Conservation (phyloP, 2,329 filamentous ascomycete genomes). For the Malbranchea zuffiana region DNA sequence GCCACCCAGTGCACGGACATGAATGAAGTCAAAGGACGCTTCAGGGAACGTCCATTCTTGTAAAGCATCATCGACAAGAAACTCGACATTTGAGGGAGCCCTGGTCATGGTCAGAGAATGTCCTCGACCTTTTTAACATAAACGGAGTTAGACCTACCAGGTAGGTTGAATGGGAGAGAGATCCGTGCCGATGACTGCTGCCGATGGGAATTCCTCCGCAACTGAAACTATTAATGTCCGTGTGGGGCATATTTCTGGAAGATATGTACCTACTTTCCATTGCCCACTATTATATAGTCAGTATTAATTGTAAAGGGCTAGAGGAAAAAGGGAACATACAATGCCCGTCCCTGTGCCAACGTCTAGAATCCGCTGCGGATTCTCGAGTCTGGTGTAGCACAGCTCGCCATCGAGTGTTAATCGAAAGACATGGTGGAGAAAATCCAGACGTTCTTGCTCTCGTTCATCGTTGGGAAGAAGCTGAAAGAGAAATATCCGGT, state of each 20-base stretch:
- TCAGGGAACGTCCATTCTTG: slow-evolving; percentile 47
- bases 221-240: slow-evolving; percentile 8
- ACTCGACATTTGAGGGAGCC: slow-evolving; percentile 50
- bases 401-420: slow-evolving; percentile 24
- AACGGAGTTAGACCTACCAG: slow-evolving; percentile 12
- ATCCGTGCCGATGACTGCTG: slow-evolving; percentile 13
- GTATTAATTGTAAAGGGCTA: slow-evolving; percentile 17
- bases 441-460: slow-evolving; percentile 33
- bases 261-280: slow-evolving; percentile 14
- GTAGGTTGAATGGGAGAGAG: slow-evolving; percentile 11
- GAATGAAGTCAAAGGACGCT: slow-evolving; percentile 45
- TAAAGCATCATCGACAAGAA: slow-evolving; percentile 53
- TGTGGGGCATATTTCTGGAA: too few relatives aligned
- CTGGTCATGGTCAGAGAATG: slow-evolving; percentile 20
- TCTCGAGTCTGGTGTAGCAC: slow-evolving; percentile 22
- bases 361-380: slow-evolving; percentile 21
- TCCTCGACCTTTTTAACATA: background rate
- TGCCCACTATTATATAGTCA: slow-evolving; percentile 10
- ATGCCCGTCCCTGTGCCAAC: slow-evolving; percentile 28
- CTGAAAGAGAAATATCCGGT: slow-evolving; percentile 2
- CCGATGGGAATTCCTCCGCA: slow-evolving; percentile 11
- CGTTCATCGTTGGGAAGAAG: slow-evolving; percentile 14
- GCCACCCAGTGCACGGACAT: slow-evolving; percentile 41
- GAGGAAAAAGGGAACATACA: slow-evolving; percentile 17
- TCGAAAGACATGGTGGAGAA: slow-evolving; percentile 29